Conservation (phyloP, 1,284 basidiomycete genomes). For the Clitocybe nebularis region DNA sequence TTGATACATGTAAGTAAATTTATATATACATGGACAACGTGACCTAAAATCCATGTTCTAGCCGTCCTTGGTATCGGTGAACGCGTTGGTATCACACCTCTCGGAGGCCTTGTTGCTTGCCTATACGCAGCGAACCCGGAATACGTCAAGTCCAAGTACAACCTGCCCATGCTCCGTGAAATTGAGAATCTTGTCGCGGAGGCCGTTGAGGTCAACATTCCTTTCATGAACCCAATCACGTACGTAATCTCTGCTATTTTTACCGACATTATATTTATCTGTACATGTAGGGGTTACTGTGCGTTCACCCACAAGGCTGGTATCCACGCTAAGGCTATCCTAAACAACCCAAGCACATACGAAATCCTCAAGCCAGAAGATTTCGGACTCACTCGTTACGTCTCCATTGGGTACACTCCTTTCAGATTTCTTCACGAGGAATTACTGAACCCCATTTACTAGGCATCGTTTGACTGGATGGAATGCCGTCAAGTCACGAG, state of each 20-base stretch:
- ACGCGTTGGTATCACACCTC: slow-evolving; percentile 97
- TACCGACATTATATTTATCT: slow-evolving; percentile 6
- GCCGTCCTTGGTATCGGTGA: slow-evolving; percentile 96
- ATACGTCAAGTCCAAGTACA: slow-evolving; percentile 99
- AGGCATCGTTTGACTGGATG: slow-evolving; percentile 94
- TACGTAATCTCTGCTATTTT: slow-evolving; percentile 32
- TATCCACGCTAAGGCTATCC: slow-evolving; percentile 99
- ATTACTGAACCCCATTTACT: slow-evolving; percentile 9
- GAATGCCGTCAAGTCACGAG: slow-evolving; percentile 99
- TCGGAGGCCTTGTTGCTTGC: slow-evolving; percentile 96
- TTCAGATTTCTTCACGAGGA: neutral
- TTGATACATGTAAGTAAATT: slow-evolving; percentile 80
- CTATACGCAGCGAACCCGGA: slow-evolving; percentile 96
- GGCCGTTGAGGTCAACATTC: slow-evolving; percentile 96
- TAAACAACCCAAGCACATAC: slow-evolving; percentile 99
- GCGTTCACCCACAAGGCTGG: slow-evolving; percentile 99
- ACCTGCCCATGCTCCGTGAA: slow-evolving; percentile 94
- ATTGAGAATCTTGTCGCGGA: slow-evolving; percentile 99
- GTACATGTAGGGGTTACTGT: slow-evolving; percentile 78
- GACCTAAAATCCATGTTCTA: slow-evolving; percentile 28
- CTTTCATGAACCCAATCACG: slow-evolving; percentile 95
- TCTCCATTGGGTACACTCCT: slow-evolving; percentile 82
- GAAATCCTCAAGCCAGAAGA: slow-evolving; percentile 98
- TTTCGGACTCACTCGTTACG: slow-evolving; percentile 97
- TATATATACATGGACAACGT: neutral